Percentiles rank a stretch among this genome's conserved stretches.
phyloP scores from a whole-genome alignment of 2,329 filamentous ascomycete species.

The Massarina eburnea region DNA sequence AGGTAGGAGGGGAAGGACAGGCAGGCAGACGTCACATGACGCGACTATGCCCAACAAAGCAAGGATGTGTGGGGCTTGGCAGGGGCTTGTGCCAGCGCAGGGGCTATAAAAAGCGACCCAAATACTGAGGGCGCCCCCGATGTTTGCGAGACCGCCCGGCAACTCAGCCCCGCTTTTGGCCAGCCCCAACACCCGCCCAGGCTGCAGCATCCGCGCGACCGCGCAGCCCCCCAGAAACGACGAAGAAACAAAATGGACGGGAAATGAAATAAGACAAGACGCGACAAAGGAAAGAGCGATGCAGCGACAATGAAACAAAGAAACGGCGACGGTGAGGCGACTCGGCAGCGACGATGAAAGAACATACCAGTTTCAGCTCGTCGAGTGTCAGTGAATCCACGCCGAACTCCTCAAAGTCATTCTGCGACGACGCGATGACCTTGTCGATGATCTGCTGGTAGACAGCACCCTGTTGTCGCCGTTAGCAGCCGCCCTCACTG shows the following conservation, averaged over 20 bases:
- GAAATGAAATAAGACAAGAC: constrained; percentile 8
- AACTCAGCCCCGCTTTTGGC: constrained; percentile 49
- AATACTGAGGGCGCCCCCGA: constrained; percentile 47
- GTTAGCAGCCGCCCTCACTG: constrained; percentile 30
- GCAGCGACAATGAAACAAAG: constrained; percentile 13
- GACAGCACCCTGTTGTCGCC: constrained; percentile 62
- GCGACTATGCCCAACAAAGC: constrained; percentile 35
- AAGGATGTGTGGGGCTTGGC: constrained; percentile 39
- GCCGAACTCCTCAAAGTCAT: constrained; percentile 96
- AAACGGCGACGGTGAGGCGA: constrained; percentile 9
- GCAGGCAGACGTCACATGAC: constrained; percentile 35
- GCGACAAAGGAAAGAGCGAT: constrained; percentile 8
- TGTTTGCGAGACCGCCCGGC: constrained; percentile 38
- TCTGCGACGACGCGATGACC: constrained; percentile 64
- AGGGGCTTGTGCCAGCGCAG: constrained; percentile 40
- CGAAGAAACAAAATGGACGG: constrained; percentile 3
- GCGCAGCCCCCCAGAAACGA: constrained; percentile 17
- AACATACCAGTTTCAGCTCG: constrained; percentile 82
- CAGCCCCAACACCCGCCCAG: constrained; percentile 33
- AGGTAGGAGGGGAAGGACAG: constrained; percentile 1
- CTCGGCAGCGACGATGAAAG: constrained; percentile 13
- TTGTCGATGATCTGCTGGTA: constrained; percentile 91
- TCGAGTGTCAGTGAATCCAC: constrained; percentile 84
- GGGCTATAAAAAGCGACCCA: constrained; percentile 52
- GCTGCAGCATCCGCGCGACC: constrained; percentile 24